A percentile compares a stretch with the other conserved stretches of the same genome.
These are phyloP conservation scores for Penicillium robsamsonii DNA, from an alignment of 495 filamentous ascomycete species.

Conservation along the genomic window DNA sequence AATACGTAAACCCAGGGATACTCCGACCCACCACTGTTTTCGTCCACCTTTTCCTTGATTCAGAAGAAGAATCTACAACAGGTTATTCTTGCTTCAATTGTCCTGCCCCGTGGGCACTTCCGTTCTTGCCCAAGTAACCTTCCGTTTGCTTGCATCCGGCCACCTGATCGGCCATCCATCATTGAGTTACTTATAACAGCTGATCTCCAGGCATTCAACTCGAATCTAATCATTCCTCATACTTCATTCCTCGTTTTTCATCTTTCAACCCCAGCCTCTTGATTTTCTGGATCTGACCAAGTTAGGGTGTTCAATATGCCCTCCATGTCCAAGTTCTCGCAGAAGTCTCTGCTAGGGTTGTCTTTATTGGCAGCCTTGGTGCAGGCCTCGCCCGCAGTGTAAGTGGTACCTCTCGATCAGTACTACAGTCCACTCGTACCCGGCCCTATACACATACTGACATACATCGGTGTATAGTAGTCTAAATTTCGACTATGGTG, in stretches of 20 bases:
- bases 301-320: conserved; percentile 35
- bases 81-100: conserved; percentile 6
- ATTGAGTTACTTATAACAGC: conserved; percentile 38
- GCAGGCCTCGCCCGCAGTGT: conserved; percentile 38
- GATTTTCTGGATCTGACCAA: conserved; percentile 13
- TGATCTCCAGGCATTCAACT: conserved; percentile 35
- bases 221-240: conserved; percentile 24
- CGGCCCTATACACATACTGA: conserved; percentile 5
- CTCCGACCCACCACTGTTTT: conserved; percentile 21
- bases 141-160: conserved; percentile 20
- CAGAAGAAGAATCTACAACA: conserved; percentile 17
- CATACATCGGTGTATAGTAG: conserved; percentile 23
- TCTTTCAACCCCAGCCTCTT: conserved; percentile 31
- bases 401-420: conserved; percentile 17
- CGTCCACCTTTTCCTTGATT: conserved; percentile 11
- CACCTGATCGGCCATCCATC: conserved; percentile 9
- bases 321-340: conserved; percentile 28
- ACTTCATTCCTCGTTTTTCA: conserved; percentile 20
- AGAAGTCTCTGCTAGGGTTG: conserved; percentile 36
- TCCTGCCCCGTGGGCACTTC: conserved; percentile 3
- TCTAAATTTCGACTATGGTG: conserved; percentile 45
- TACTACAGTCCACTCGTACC: neutral
- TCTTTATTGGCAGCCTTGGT: conserved; percentile 33
- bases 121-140: conserved; percentile 14
- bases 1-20: conserved; percentile 18